A percentile compares a stretch with the other conserved stretches of the same genome.
Conservation (phyloP, 2,329 filamentous ascomycete species). For the Phialemonium atrogriseum region DNA sequence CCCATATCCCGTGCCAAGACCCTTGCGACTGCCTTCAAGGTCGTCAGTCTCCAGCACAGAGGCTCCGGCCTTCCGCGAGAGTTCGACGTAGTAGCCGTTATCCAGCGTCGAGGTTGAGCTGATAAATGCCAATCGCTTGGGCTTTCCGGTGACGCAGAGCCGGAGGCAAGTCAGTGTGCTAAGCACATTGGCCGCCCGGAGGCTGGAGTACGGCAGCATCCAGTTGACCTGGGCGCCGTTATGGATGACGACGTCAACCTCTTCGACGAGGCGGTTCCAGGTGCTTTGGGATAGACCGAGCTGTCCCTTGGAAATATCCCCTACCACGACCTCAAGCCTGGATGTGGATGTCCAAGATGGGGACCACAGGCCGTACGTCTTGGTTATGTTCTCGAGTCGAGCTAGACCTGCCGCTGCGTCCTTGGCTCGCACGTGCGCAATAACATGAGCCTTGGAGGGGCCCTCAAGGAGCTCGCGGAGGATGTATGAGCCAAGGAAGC, state of each 20-base stretch:
- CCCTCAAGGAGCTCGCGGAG: slow-evolving; percentile 28
- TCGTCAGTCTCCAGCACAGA: too few relatives aligned
- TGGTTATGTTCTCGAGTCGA: neutral
- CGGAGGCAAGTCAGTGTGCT: too few relatives aligned
- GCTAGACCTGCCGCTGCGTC: neutral
- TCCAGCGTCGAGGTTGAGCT: too few relatives aligned
- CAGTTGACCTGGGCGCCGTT: slow-evolving; percentile 32
- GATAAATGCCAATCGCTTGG: too few relatives aligned
- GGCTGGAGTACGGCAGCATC: slow-evolving; percentile 23
- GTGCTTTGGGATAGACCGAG: slow-evolving; percentile 13
- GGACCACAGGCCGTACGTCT: neutral
- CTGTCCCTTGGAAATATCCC: slow-evolving; percentile 17
- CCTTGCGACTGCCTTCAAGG: too few relatives aligned
- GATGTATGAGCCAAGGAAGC: slow-evolving; percentile 31
- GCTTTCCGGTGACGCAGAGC: too few relatives aligned
- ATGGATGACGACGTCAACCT: slow-evolving; percentile 30
- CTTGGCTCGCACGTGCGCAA: neutral
- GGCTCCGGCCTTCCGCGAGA: too few relatives aligned
- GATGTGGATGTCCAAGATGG: neutral
- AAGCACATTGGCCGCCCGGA: slow-evolving; percentile 23
- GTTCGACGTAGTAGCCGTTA: too few relatives aligned
- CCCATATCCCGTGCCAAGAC: too few relatives aligned
- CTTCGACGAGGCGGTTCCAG: neutral
- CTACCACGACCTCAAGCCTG: slow-evolving; percentile 2
- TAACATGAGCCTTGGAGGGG: slow-evolving; percentile 7